These are phyloP conservation scores for Geotrichum reessii DNA, from an alignment of 1,139 yeast genomes.

Conservation along the genomic window DNA sequence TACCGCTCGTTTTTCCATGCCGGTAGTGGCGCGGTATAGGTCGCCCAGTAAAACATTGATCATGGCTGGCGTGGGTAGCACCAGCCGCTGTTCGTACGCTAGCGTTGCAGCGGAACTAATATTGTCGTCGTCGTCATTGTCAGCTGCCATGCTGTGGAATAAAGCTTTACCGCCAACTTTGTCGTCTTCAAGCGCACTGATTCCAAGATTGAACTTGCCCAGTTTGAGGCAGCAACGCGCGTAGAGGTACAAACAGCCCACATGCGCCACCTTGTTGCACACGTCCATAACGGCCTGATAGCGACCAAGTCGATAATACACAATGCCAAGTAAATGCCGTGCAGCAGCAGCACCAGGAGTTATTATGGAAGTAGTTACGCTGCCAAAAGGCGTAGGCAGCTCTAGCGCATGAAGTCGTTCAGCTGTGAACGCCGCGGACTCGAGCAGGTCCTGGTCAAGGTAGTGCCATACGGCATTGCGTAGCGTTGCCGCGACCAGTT, in stretches of 20 bases:
- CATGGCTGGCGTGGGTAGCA: conserved; percentile 21
- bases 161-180: conserved; percentile 1
- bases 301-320: conserved; percentile 50
- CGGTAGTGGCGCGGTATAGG: conserved; percentile 48
- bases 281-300: conserved; percentile 48
- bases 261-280: conserved; percentile 42
- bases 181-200: conserved; percentile 45
- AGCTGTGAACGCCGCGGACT: conserved; percentile 75
- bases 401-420: conserved; percentile 64
- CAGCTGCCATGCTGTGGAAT: conserved; percentile 7
- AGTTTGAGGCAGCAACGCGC: conserved; percentile 60
- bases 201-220: conserved; percentile 57
- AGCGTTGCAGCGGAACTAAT: background rate
- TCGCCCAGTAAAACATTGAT: conserved; percentile 67
- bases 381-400: conserved; percentile 36
- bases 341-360: conserved; percentile 40
- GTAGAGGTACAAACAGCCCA: conserved; percentile 67
- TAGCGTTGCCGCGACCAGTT: conserved; percentile 16
- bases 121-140: background rate
- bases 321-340: conserved; percentile 57
- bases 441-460: conserved; percentile 61
- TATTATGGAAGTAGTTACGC: background rate
- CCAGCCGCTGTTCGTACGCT: conserved; percentile 4
- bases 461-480: conserved; percentile 50
- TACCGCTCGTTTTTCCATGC: conserved; percentile 61